A percentile compares a stretch with the other conserved stretches of the same genome.
Conservation (phyloP, 352 stramenopile genomes). For the Pythium vanterpoolii region DNA sequence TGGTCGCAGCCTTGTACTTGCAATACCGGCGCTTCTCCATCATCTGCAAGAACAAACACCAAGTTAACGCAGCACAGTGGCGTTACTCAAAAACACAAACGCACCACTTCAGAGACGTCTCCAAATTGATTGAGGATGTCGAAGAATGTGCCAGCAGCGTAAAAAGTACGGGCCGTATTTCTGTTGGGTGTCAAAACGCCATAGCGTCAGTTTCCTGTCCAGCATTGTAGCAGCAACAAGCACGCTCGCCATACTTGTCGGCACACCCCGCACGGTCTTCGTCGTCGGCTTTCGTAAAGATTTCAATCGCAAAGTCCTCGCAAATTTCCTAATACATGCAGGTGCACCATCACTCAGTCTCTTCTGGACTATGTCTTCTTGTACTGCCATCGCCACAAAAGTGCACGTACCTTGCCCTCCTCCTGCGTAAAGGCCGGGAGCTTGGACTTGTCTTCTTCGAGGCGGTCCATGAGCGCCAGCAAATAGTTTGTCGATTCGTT, state of each 20-base stretch:
- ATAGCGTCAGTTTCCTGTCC: neutral
- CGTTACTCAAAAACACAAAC: neutral
- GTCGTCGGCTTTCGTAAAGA: slow-evolving; percentile 93
- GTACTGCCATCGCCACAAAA: neutral
- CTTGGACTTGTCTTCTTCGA: slow-evolving; percentile 91
- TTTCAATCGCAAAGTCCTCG: slow-evolving; percentile 87
- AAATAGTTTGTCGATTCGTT: slow-evolving; percentile 88
- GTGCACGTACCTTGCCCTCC: slow-evolving; percentile 77
- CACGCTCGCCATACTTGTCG: slow-evolving; percentile 68
- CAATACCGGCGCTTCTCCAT: slow-evolving; percentile 91
- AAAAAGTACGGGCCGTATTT: slow-evolving; percentile 94
- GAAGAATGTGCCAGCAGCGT: slow-evolving; percentile 95
- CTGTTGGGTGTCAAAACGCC: slow-evolving; percentile 21
- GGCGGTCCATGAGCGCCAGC: slow-evolving; percentile 83
- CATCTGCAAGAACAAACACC: slow-evolving; percentile 34
- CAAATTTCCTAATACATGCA: slow-evolving; percentile 65
- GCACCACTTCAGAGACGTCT: slow-evolving; percentile 70
- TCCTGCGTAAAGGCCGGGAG: slow-evolving; percentile 89
- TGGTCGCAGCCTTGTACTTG: slow-evolving; percentile 96
- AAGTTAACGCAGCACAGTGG: neutral
- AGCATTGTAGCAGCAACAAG: neutral
- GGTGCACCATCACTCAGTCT: neutral
- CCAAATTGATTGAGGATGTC: slow-evolving; percentile 97
- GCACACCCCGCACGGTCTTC: slow-evolving; percentile 90
- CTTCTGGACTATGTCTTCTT: neutral